Base-by-base conservation (phyloP, 2,329 filamentous ascomycete species). In the Talaromyces sp. region DNA sequence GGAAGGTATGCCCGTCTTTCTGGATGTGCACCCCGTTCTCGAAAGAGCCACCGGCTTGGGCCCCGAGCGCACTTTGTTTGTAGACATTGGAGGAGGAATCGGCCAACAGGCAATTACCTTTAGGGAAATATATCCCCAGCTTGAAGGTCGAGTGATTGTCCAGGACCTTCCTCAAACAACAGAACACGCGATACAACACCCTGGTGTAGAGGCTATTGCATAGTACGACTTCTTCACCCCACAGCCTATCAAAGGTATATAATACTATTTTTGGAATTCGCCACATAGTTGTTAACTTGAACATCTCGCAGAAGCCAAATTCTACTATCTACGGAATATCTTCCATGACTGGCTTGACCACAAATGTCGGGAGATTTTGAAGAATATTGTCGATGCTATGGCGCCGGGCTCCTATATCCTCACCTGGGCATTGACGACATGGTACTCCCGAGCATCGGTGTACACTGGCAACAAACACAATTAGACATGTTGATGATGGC, bases 361-460 rank as follows among this genome's bases (percentile, higher is more conserved):
- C 19, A 52, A 60, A 16, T 56, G 54, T 16, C 41, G 49, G 7
- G 30, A 56, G 43, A 62, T 65, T 32, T 37, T 67, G 3, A 61
- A 62, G 11, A 58, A 68, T 11, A 58, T 73, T 2, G 56, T 60
- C 1, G 49, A 61, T 2, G 75, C 74, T 2, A 67, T 77, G 62
- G 62, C 54, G 1, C 49, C 60, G 0, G 65, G 72, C 5, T 77
- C 74, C 0, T 56, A 63, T 10, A 66, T 80, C 24, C 55, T 80
- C 8, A n/a, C n/a, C n/a, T n/a, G n/a, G n/a, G n/a, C n/a, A 73
- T 80, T 48, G 72, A 77, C 43, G 78, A 80, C 27, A 68, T 75
- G 43, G 72, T 77, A 1, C 46, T 79, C 0, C 73, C 75, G 3
- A 58, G 74, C 29, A 51, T 37, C 3, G 66, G 66, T 3, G 70